A percentile compares a stretch with the other conserved stretches of the same genome.
Evolutionary conservation across 1,284 basidiomycete genomes (phyloP).

Genomic region (Apiotrichum mycotoxinovorans): DNA sequence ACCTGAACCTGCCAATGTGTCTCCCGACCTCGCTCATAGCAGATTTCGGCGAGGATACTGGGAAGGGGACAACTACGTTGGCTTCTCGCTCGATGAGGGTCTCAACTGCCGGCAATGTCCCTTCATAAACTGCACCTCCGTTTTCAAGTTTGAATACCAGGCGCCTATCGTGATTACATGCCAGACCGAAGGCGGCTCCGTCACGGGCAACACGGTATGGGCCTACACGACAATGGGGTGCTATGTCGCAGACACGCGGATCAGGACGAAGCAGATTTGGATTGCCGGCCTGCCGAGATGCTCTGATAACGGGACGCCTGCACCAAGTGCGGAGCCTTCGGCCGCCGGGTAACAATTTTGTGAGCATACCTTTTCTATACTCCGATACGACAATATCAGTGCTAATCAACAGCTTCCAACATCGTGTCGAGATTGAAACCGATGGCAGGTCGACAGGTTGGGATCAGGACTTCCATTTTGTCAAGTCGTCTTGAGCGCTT

Average conservation of each 20-base stretch:
- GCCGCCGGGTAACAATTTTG: too few species aligned
- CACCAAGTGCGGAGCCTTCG: too few species aligned
- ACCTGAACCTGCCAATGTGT: too few species aligned
- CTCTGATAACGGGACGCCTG: neutral
- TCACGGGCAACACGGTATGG: conserved; percentile 9
- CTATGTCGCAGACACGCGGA: conserved; percentile 11
- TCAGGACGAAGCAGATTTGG: conserved; percentile 2
- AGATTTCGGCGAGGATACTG: neutral
- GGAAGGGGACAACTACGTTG: neutral
- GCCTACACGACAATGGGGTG: conserved; percentile 12
- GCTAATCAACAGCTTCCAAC: too few species aligned
- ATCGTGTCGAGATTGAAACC: too few species aligned
- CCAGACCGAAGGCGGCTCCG: conserved; percentile 6
- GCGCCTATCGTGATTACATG: conserved; percentile 3
- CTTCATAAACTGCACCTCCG: neutral
- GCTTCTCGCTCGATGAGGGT: conserved; percentile 1
- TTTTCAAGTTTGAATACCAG: neutral
- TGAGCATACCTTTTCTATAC: too few species aligned
- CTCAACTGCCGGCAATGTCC: conserved; percentile 14
- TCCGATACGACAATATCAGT: too few species aligned
- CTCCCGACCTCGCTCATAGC: too few species aligned
- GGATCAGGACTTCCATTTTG: too few species aligned
- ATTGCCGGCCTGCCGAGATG: neutral
- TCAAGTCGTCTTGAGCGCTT: too few species aligned
- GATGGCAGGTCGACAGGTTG: too few species aligned